These are phyloP conservation scores for Trichocladium uniseriatum DNA, from an alignment of 495 filamentous ascomycete species.

Conservation along the genomic window DNA sequence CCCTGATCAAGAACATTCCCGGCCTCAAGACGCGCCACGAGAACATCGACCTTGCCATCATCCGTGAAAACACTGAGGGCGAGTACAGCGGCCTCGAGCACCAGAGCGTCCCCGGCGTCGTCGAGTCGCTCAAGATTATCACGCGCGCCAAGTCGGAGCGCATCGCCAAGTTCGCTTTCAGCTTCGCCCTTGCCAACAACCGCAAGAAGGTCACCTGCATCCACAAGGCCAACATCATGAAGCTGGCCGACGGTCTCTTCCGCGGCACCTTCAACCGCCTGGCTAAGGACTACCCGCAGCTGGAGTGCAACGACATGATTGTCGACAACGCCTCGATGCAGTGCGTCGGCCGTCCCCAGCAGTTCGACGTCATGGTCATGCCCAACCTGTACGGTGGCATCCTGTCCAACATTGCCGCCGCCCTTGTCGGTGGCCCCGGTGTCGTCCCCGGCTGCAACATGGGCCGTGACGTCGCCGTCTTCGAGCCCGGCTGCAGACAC, in stretches of 20 bases:
- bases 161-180: slow-evolving; percentile 96
- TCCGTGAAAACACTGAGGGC: slow-evolving; percentile 99
- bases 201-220: slow-evolving; percentile 98
- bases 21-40: slow-evolving; percentile 96
- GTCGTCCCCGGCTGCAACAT: slow-evolving; percentile 98
- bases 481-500: slow-evolving; percentile 97
- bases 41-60: slow-evolving; percentile 94
- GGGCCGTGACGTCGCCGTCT: slow-evolving; percentile 95
- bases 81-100: slow-evolving; percentile 98
- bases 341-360: slow-evolving; percentile 87
- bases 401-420: slow-evolving; percentile 95
- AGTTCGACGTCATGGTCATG: slow-evolving; percentile 99
- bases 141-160: slow-evolving; percentile 97
- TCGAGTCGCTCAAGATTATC: slow-evolving; percentile 99
- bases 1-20: slow-evolving; percentile 97
- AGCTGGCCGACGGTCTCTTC: slow-evolving; percentile 97
- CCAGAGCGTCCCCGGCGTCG: slow-evolving; percentile 92
- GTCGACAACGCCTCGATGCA: slow-evolving; percentile 99
- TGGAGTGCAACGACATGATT: slow-evolving; percentile 97
- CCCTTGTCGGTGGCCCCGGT: slow-evolving; percentile 95
- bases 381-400: slow-evolving; percentile 99
- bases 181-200: slow-evolving; percentile 95
- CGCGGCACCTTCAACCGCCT: slow-evolving; percentile 90
- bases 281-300: slow-evolving; percentile 83
- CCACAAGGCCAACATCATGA: slow-evolving; percentile 99